Evolutionary conservation across 1,139 yeast species (phyloP), one percentile per base, ranked within the genome.

Genomic region (Saccharomyces hybrid): DNA sequence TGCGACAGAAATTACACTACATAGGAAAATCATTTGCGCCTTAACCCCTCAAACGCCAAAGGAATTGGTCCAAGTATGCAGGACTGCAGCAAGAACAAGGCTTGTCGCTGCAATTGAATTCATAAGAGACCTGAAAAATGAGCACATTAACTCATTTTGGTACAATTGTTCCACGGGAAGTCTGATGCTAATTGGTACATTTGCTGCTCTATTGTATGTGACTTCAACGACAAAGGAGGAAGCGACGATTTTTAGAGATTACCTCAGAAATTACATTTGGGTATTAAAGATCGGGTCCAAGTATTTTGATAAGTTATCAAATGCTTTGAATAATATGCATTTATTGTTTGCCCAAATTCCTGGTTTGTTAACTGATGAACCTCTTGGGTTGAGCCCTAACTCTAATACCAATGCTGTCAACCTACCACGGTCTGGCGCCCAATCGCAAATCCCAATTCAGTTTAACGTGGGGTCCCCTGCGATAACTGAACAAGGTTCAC

Each of bases 141-240:
- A 88, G 61, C 96, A 89, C 65, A 79, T 87, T 52, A 90, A 84
- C 65, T 82, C 95, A 8, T 89, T 88, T 70, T 90, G 96, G 96
- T 93, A 87, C 69, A 81, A 90, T 2, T 83, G 90, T 3, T 80
- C 96, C 0, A 78, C 91, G 0, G 79, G 88, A 9, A 88, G 86
- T 65, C 82, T 90, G 60, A 84, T 95, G 2, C 72, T 88, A 49
- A 87, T 89, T 54, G 96, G 96, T 2, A 82, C 93, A 0, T 90
- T 90, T 76, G 95, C 96, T 0, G 85, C 95, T 0, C 74, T 90
- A 8, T 72, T 90, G 54, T 87, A 78, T 64, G 81, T 83, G 32
- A 83, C 91, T 0, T 74, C 90, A 3, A 72, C 77, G 9, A 69
- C 78, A 2, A 70, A 77, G 21, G 88, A 82, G 55, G 96, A 88